Base-by-base conservation (phyloP, 805 yeast genomes). In the Saturnispora bothae region DNA sequence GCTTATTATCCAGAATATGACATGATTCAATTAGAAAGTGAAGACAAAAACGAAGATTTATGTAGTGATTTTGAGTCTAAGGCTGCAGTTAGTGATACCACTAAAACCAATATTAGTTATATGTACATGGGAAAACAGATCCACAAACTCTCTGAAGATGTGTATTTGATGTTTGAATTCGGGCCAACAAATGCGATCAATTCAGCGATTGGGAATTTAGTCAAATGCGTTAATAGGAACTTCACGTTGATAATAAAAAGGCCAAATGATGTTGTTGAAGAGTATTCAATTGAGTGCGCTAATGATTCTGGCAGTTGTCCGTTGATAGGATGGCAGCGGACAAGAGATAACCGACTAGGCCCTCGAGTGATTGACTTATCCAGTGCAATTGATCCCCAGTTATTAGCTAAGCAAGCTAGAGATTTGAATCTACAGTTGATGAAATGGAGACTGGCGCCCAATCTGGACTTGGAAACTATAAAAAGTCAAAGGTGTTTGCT, bases 361-460 rank as follows among this genome's bases (percentile, higher is more conserved):
- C 96, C 97, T 1, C 84, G 85, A 51, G 47, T 79, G 16, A 86
- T 94, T 0, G 92, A 94, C 54, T 57, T 92, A 39, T 86, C 92
- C 1, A 61, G 85, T 1, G 63, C 92, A 31, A 74, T 89, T 27
- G 78, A 89, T 54, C 98, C 98, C 0, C 45, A 66, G 10, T 78
- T 81, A 46, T 63, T 92, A 17, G 89, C 96, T 0, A 83, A 80
- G 43, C 97, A 94, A 57, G 89, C 96, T 0, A 88, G 86, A 5
- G 96, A 88, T 55, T 67, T 92, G 40, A 92, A 92, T 53, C 64
- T 92, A 42, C 83, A 84, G 60, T 64, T 92, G 32, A 92, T 92
- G 98, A 85, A 86, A 53, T 92, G 99, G 99, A 69, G 98, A 47
- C 73, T 92, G 14, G 85, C 83, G 0, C 97, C 98, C 0, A 69